Percentiles rank a stretch among this genome's conserved stretches.
phyloP scores from a whole-genome alignment of 805 yeast genomes.

The Myxozyma mucilagina region DNA sequence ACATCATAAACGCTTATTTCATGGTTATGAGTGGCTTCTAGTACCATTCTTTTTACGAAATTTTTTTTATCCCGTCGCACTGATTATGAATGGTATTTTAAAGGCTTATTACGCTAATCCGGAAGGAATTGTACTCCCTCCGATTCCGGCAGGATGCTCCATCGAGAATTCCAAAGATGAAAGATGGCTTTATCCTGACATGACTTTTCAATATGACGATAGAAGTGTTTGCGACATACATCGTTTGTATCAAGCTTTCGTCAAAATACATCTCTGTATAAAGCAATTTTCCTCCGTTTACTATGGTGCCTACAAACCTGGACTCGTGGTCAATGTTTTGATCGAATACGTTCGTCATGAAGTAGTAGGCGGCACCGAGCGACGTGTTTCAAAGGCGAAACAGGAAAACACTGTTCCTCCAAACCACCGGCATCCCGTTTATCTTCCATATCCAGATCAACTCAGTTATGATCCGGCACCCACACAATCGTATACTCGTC shows the following conservation, averaged over 20 bases:
- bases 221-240: conserved; percentile 12
- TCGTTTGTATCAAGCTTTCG: conserved; percentile 26
- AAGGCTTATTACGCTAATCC: conserved; percentile 19
- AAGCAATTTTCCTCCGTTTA: conserved; percentile 3
- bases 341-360: conserved; percentile 21
- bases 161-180: neutral
- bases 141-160: neutral
- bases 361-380: conserved; percentile 11
- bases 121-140: conserved; percentile 1
- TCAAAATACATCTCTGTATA: conserved; percentile 16
- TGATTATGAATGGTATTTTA: conserved; percentile 19
- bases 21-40: conserved; percentile 26
- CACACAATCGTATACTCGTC: neutral
- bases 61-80: conserved; percentile 14
- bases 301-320: conserved; percentile 21
- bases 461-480: neutral
- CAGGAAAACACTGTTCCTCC: no score
- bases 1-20: conserved; percentile 9
- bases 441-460: neutral
- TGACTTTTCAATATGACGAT: conserved; percentile 26
- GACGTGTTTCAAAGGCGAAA: neutral
- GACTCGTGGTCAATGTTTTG: conserved; percentile 8
- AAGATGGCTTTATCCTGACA: conserved; percentile 19
- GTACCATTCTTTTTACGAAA: conserved; percentile 18
- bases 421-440: no score